Evolutionary conservation across 306 rosid species (phyloP).

Genomic region (Malus orientalis): DNA sequence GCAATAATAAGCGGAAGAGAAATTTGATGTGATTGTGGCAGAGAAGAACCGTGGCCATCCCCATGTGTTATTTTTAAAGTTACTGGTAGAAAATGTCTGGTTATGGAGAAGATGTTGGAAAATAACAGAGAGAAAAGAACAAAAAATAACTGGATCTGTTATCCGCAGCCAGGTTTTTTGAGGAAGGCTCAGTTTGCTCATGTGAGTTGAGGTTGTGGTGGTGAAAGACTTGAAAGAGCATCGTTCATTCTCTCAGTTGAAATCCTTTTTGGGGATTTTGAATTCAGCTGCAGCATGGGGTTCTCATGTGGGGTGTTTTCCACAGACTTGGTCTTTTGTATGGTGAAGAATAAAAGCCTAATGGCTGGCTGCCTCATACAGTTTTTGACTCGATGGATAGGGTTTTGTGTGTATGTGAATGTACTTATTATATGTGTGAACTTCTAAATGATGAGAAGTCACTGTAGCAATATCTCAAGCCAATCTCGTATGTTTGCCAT

Average conservation of each 20-base stretch:
- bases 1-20: constrained; percentile 7
- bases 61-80: constrained; percentile 57
- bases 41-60: constrained; percentile 28
- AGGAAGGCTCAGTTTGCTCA: constrained; percentile 9
- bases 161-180: neutral
- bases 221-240: constrained; percentile 2
- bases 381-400: neutral
- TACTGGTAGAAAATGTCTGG: constrained; percentile 26
- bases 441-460: neutral
- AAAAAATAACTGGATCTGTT: constrained; percentile 19
- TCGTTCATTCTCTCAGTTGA: constrained; percentile 8
- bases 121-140: constrained; percentile 17
- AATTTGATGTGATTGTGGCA: constrained; percentile 18
- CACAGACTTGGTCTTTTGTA: neutral
- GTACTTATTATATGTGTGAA: neutral
- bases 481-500: neutral
- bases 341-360: neutral
- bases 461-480: too few relatives aligned
- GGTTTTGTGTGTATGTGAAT: neutral
- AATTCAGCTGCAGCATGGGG: constrained; percentile 14
- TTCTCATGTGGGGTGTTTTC: constrained; percentile 45
- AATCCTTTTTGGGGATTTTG: constrained; percentile 1
- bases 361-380: neutral
- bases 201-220: constrained; percentile 21
- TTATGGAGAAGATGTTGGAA: constrained; percentile 19